A percentile compares a stretch with the other conserved stretches of the same genome.
Evolutionary conservation across 495 filamentous ascomycete genomes (phyloP).

Genomic region (Xylaria scruposa): DNA sequence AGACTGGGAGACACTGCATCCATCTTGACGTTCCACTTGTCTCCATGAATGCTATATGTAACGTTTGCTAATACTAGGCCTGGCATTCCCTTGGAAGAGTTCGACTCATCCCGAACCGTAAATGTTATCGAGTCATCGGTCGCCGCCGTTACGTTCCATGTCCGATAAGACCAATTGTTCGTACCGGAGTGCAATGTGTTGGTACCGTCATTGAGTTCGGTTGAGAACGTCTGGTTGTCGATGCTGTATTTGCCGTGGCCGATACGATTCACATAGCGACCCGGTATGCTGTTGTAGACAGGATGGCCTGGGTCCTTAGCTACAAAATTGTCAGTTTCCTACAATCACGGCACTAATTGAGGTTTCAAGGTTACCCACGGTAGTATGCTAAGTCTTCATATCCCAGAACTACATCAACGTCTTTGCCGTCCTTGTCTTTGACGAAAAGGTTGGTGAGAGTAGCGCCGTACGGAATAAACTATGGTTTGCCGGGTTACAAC

Average conservation of each 20-base stretch:
- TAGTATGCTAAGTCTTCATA: constrained; percentile 60
- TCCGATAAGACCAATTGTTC: constrained; percentile 65
- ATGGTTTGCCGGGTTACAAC: constrained; percentile 24
- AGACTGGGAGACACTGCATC: constrained; percentile 55
- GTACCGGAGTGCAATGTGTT: constrained; percentile 67
- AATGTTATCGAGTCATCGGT: constrained; percentile 77
- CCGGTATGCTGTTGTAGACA: constrained; percentile 59
- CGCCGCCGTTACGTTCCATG: constrained; percentile 62
- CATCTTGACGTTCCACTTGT: constrained; percentile 62
- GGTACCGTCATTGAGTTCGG: constrained; percentile 59
- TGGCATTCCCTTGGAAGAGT: constrained; percentile 73
- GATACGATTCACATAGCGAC: constrained; percentile 64
- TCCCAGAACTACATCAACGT: constrained; percentile 60
- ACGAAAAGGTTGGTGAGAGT: constrained; percentile 64
- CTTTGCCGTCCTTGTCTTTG: constrained; percentile 60
- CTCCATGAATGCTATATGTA: constrained; percentile 66
- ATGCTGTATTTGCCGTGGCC: constrained; percentile 60
- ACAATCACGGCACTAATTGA: neutral
- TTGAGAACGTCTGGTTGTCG: constrained; percentile 56
- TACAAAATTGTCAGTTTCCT: constrained; percentile 34
- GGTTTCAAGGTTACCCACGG: constrained; percentile 38
- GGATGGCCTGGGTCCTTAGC: constrained; percentile 56
- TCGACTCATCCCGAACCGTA: constrained; percentile 67
- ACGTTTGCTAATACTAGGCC: constrained; percentile 75
- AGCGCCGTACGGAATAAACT: constrained; percentile 64